A percentile compares a stretch with the other conserved stretches of the same genome.
Evolutionary conservation across 805 yeast genomes (phyloP).

Genomic region (Nakazawaea anatomiae): DNA sequence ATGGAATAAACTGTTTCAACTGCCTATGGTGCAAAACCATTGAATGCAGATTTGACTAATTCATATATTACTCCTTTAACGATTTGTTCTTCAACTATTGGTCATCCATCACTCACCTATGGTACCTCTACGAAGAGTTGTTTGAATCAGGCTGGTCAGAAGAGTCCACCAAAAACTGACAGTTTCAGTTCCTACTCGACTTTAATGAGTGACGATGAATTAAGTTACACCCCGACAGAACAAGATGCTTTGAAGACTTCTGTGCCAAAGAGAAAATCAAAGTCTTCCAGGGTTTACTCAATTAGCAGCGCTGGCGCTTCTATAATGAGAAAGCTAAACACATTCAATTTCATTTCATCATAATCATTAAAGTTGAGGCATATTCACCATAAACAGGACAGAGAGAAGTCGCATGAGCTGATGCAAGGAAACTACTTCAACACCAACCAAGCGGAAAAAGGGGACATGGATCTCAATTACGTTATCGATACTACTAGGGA

Average conservation of each 20-base stretch:
- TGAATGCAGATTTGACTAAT: neutral
- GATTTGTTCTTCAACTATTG: neutral
- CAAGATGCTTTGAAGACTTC: neutral
- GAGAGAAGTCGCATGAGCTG: too few species aligned
- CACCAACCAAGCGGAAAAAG: too few species aligned
- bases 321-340: neutral
- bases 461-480: too few species aligned
- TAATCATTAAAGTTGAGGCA: neutral
- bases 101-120: neutral
- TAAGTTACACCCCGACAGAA: neutral
- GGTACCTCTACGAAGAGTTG: neutral
- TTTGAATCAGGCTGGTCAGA: neutral
- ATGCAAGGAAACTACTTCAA: too few species aligned
- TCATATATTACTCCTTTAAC: neutral
- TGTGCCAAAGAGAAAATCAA: neutral
- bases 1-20: conserved; percentile 1
- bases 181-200: neutral
- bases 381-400: neutral
- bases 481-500: too few species aligned
- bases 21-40: neutral
- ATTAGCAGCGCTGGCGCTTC: neutral
- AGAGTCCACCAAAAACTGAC: neutral
- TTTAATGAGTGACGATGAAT: neutral
- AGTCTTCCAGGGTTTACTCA: neutral
- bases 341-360: neutral